Evolutionary conservation across 768 basidiomycete species (phyloP), one percentile per base, ranked within the genome.

Genomic region (Dentipellis fragilis): DNA sequence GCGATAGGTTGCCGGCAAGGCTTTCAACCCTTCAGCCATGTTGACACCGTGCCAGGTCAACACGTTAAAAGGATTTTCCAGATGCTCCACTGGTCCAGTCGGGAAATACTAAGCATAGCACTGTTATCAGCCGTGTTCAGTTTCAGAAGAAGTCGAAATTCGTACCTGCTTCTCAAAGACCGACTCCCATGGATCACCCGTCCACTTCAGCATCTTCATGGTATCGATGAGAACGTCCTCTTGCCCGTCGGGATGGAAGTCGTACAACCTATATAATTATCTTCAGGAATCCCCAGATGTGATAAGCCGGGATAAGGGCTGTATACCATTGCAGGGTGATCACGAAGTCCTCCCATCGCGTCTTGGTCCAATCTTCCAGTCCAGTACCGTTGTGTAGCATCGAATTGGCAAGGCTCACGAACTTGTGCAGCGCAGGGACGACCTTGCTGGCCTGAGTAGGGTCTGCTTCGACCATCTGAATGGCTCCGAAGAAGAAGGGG

Each of bases 271-370:
- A 29, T n/a, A 49, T 29, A 21, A 48, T 35, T 10, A 29, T 29
- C 3, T 29, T 29, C 6, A 29, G 29, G 29, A 29, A 29, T 29
- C 6, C 3, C 29, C 29, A 29, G 12, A 11, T 1, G 35, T 36
- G 35, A 45, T 61, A 14, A 6, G 29, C 29, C 3, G 29, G 6
- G 29, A 29, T 29, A 29, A 29, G 29, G 6, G 29, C 29, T 29
- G n/a, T 19, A 49, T 64, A 79, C 80, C 80, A 82, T 65, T 81
- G 78, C 59, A 81, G 59, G 19, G 71, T 66, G 3, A 81, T 78
- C 21, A 80, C 76, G 57, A 80, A 80, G 59, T 82, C 80, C 61
- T 79, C 78, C 79, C 79, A 80, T 23, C 80, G 75, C 0, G 79
- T 78, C 23, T 71, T 67, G 12, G 76, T 68, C 80, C 80, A 82